Percentiles rank a stretch among this genome's conserved stretches.
Conservation (phyloP, 257 asterid genomes). For the Solanum paucissectum region DNA sequence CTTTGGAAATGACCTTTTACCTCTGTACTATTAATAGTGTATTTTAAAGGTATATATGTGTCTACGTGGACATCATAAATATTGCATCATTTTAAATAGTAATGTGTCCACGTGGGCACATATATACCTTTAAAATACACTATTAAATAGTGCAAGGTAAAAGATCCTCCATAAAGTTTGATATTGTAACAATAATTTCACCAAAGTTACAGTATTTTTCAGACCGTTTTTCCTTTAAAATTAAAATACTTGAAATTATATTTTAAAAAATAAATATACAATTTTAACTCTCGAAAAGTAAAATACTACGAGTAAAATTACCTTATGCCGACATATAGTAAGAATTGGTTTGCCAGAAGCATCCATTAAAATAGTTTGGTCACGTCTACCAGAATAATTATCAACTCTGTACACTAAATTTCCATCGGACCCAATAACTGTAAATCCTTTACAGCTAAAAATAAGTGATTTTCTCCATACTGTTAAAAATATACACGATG, state of each 20-base stretch:
- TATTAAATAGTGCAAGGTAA: too few species aligned
- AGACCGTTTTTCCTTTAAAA: rapidly evolving
- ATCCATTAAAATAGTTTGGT: conserved; percentile 53
- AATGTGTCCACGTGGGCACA: rapidly evolving
- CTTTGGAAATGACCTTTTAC: rapidly evolving
- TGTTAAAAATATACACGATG: conserved; percentile 30
- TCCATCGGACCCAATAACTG: conserved; percentile 56
- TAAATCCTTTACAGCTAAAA: conserved; percentile 58
- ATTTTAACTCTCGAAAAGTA: too few species aligned
- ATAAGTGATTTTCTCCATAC: conserved; percentile 80
- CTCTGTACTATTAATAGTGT: too few species aligned
- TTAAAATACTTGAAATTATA: too few species aligned
- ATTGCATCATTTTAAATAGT: too few species aligned
- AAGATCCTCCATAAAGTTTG: too few species aligned
- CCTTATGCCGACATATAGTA: conserved; percentile 56
- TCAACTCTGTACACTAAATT: conserved; percentile 58
- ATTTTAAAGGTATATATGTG: too few species aligned
- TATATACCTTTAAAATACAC: too few species aligned
- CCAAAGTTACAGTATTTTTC: rapidly evolving
- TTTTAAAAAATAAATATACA: too few species aligned
- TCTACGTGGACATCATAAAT: too few species aligned
- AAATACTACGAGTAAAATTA: not conserved
- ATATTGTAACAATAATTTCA: too few species aligned
- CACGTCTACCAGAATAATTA: conserved; percentile 38
- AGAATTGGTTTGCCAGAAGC: conserved; percentile 52